phyloP scores from a whole-genome alignment of 345 rosid genomes.

The Pelargonium nanum region DNA sequence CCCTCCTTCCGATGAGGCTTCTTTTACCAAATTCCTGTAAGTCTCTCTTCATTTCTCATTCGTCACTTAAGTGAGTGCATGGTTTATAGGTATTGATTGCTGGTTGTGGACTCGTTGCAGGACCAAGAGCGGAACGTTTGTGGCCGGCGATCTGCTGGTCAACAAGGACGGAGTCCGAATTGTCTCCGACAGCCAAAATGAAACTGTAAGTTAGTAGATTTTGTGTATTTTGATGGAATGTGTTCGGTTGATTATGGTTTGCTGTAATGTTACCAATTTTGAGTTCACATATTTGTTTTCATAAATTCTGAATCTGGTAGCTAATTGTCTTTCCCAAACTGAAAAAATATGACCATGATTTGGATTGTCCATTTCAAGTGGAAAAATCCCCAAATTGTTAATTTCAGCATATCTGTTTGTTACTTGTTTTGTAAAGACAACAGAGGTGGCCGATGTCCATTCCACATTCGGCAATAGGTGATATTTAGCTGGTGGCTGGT shows the following conservation, averaged over 20 bases:
- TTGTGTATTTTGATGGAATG: background rate
- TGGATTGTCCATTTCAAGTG: no score
- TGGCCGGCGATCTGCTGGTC: conserved; percentile 90
- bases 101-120: conserved; percentile 18
- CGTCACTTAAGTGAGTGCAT: background rate
- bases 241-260: background rate
- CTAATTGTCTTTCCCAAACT: no score
- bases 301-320: background rate
- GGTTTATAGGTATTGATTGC: background rate
- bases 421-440: no score
- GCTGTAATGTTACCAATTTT: background rate
- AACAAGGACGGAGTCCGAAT: conserved; percentile 84
- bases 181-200: conserved; percentile 40
- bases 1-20: conserved; percentile 39
- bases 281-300: background rate
- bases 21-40: conserved; percentile 66
- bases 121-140: conserved; percentile 80
- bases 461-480: background rate
- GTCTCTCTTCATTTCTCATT: conserved; percentile 2
- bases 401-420: no score
- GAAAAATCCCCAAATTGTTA: no score
- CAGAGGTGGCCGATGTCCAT: background rate
- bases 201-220: conserved; percentile 46
- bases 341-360: no score
- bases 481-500: background rate